Conservation (phyloP, 139 green algal species). For the Coelastrella sp. region DNA sequence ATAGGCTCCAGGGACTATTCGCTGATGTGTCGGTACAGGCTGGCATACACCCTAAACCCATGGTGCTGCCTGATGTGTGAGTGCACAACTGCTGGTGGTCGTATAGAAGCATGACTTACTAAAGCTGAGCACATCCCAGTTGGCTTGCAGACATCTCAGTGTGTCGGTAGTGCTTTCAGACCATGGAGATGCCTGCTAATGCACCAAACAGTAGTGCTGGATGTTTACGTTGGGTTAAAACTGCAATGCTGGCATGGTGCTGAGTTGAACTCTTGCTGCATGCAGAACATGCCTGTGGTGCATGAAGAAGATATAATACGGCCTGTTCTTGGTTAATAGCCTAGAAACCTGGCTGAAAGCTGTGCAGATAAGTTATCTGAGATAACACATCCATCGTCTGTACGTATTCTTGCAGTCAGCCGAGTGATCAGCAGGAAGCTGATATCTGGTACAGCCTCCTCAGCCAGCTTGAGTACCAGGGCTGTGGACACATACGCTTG, state of each 20-base stretch:
- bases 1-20: slow-evolving; percentile 26
- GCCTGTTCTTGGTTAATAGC: not conserved
- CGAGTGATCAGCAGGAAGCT: not conserved
- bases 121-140: not conserved
- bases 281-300: no score
- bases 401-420: slow-evolving; percentile 5
- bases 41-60: slow-evolving; percentile 34
- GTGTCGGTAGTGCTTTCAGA: no score
- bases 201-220: no score
- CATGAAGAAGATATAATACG: no score
- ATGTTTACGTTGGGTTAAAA: no score
- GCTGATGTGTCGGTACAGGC: not conserved
- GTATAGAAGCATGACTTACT: not conserved
- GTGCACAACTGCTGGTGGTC: not conserved
- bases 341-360: not conserved
- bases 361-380: not conserved
- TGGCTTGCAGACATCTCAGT: not conserved
- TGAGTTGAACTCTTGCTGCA: no score
- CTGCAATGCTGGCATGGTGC: no score
- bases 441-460: slow-evolving; percentile 22
- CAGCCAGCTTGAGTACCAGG: slow-evolving; percentile 23
- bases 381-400: no score
- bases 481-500: slow-evolving; percentile 40
- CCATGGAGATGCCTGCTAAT: no score
- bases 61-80: slow-evolving; percentile 23